These are phyloP conservation scores for Candida pseudoviswanathii DNA, from an alignment of 1,139 yeast species.

Conservation along the genomic window DNA sequence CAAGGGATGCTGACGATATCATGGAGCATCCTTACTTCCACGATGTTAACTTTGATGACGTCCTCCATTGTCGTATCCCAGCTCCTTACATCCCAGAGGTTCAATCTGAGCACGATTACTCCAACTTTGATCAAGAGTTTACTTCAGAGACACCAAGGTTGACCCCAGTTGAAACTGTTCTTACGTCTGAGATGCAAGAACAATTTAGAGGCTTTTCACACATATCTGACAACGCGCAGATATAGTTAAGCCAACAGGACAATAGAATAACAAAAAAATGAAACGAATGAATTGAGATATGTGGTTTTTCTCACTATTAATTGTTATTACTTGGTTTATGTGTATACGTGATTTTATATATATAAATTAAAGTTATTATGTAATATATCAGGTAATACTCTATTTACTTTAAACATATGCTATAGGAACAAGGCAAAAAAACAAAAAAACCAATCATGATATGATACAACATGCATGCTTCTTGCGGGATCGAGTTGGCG, in stretches of 20 bases:
- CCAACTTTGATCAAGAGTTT: slow-evolving; percentile 92
- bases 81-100: slow-evolving; percentile 88
- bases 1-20: slow-evolving; percentile 86
- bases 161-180: slow-evolving; percentile 89
- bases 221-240: slow-evolving; percentile 67
- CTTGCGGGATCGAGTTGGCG: not conserved
- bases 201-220: slow-evolving; percentile 97
- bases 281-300: not conserved
- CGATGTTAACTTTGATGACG: slow-evolving; percentile 88
- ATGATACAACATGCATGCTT: slow-evolving; percentile 3
- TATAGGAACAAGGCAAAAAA: not conserved
- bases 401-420: not conserved
- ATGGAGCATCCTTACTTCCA: slow-evolving; percentile 95
- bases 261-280: not conserved
- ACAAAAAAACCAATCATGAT: not conserved
- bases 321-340: not conserved
- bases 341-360: not conserved
- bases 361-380: not conserved
- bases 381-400: not conserved
- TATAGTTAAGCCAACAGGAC: slow-evolving; percentile 20
- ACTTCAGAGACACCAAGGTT: slow-evolving; percentile 93
- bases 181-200: slow-evolving; percentile 89
- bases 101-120: slow-evolving; percentile 84
- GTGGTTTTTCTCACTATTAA: not conserved
- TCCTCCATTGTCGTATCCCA: slow-evolving; percentile 67